Evolutionary conservation across 306 rosid genomes (phyloP), one percentile per base, ranked within the genome.

Genomic region (Cucurbita pepo): DNA sequence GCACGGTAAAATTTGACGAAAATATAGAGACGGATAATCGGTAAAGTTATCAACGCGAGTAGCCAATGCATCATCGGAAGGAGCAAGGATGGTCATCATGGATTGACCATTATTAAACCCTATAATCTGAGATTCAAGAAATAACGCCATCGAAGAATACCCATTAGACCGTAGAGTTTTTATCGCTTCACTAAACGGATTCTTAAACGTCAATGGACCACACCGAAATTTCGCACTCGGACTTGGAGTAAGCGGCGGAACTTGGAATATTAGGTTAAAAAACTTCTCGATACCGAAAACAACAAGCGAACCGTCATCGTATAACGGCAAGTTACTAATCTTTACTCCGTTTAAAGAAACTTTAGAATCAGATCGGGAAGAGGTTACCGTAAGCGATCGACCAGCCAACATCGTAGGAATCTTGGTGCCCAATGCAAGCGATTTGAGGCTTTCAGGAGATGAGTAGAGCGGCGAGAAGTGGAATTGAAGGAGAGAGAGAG

Each of bases 1-100:
- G 82, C 96, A 88, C 0, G 91, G 93, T 43, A 87, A 88, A 41
- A 84, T 81, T 44, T 93, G 98, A n/a, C 96, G 87, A 16, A 85
- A 87, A 66, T 83, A 88, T 51, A 88, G 72, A 3, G 88, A 83
- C 10, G 91, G 84, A 53, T 80, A 76, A 0, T 83, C 83, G 3
- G 74, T 69, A 13, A 78, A 63, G 77, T 80, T 75, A 18, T 84
- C 80, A 5, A 85, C 7, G 3, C 50, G 73, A 71, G 52, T 84
- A 66, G 40, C 43, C 83, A 88, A 71, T 30, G 71, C 73, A 21
- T 78, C 81, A 63, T 93, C 97, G 1, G 76, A 11, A 0, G 97
- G 94, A 82, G 96, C 94, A 34, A 93, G 86, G n/a, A 93, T 79
- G 4, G 98, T 93, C 55, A 93, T 80, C 45, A 57, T 55, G 2